phyloP scores from a whole-genome alignment of 202 grass and related monocot species.

The Panicum virgatum region DNA sequence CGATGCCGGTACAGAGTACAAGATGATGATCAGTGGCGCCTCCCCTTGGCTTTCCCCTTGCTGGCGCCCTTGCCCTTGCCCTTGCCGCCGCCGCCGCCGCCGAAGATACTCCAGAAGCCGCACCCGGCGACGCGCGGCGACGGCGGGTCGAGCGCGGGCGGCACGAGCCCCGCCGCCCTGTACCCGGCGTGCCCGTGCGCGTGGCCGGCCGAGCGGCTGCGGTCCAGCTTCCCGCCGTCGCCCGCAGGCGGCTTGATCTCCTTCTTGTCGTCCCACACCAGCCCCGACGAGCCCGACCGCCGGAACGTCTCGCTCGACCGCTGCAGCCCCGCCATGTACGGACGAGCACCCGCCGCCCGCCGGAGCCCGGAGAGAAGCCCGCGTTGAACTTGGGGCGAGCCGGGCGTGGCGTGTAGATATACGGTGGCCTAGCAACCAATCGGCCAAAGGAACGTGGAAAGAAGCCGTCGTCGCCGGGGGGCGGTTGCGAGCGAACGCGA shows the following conservation, averaged over 20 bases:
- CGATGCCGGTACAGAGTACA: background rate
- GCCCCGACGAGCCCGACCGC: conserved; percentile 79
- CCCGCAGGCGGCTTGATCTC: conserved; percentile 46
- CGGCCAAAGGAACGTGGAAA: background rate
- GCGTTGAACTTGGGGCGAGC: too few relatives aligned
- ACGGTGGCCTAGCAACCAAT: background rate
- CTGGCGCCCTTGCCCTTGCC: too few relatives aligned
- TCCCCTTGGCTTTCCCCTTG: conserved; percentile 7
- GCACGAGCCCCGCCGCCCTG: conserved; percentile 42
- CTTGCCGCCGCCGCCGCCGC: conserved; percentile 7
- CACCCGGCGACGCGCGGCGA: conserved; percentile 69
- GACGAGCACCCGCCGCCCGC: background rate
- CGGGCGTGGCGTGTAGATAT: background rate
- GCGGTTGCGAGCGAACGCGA: background rate
- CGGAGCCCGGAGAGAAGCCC: background rate
- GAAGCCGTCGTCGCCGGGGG: conserved; percentile 24
- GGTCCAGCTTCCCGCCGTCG: conserved; percentile 36
- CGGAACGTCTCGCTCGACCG: conserved; percentile 80
- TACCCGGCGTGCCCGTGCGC: conserved; percentile 52
- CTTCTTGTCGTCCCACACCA: conserved; percentile 72
- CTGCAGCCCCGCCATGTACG: conserved; percentile 70
- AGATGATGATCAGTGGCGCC: conserved; percentile 11
- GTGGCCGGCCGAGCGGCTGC: conserved; percentile 42
- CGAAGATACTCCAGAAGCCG: conserved; percentile 72
- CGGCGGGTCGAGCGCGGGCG: conserved; percentile 73